These are phyloP conservation scores for Botrytis paeoniae DNA, from an alignment of 2,329 filamentous ascomycete genomes.

Conservation along the genomic window DNA sequence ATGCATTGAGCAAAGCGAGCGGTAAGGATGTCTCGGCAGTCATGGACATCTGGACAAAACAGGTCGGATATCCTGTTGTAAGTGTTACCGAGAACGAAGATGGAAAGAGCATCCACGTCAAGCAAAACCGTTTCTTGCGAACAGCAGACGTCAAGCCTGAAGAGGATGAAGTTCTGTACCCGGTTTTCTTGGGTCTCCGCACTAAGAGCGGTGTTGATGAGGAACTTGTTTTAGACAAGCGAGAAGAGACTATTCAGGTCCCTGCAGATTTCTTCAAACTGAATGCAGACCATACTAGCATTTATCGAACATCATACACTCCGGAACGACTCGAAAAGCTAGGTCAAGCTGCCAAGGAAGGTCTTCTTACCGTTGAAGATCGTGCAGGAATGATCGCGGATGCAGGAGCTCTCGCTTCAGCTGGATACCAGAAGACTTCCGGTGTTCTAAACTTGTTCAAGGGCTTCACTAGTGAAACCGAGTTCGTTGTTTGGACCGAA, in stretches of 20 bases:
- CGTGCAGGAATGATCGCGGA: conserved; percentile 93
- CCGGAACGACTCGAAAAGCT: conserved; percentile 83
- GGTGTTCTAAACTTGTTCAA: conserved; percentile 82
- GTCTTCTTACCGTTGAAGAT: conserved; percentile 81
- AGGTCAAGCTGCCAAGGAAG: conserved; percentile 77
- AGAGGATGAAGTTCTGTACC: conserved; percentile 84
- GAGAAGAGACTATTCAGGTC: conserved; percentile 75
- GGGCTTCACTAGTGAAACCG: conserved; percentile 77
- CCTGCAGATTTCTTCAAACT: conserved; percentile 92
- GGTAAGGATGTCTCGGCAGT: conserved; percentile 87
- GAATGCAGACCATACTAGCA: conserved; percentile 89
- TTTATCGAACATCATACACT: conserved; percentile 87
- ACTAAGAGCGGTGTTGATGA: conserved; percentile 82
- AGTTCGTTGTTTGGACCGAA: conserved; percentile 95
- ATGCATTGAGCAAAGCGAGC: conserved; percentile 79
- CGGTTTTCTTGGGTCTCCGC: conserved; percentile 82
- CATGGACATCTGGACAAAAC: conserved; percentile 96
- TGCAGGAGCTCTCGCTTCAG: conserved; percentile 82
- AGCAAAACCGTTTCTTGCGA: conserved; percentile 92
- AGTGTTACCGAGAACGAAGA: conserved; percentile 74
- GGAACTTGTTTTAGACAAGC: conserved; percentile 63
- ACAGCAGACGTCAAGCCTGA: conserved; percentile 92
- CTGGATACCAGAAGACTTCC: conserved; percentile 91
- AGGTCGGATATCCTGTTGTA: conserved; percentile 89
- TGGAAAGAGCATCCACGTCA: conserved; percentile 73